These are phyloP conservation scores for Geosmithia morbida DNA, from an alignment of 2,329 filamentous ascomycete genomes.

Conservation along the genomic window DNA sequence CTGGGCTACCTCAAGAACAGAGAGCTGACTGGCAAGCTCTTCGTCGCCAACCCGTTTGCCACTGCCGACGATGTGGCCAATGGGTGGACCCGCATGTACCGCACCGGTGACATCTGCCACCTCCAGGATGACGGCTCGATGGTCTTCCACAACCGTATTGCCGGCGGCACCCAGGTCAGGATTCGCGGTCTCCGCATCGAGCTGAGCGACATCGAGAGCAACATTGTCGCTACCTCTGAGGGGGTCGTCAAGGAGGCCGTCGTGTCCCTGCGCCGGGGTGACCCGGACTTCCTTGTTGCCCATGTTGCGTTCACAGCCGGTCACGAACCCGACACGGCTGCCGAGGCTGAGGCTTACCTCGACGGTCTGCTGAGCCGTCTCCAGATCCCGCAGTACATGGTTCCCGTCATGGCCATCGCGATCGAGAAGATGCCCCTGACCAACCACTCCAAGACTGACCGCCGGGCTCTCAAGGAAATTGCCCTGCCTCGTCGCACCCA, in stretches of 20 bases:
- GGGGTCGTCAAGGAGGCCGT: slow-evolving; percentile 1
- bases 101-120: slow-evolving; percentile 5
- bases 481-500: neutral
- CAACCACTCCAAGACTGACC: slow-evolving; percentile 1
- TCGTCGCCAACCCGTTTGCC: neutral
- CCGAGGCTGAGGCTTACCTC: neutral
- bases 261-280: neutral
- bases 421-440: slow-evolving; percentile 1
- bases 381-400: slow-evolving; percentile 1
- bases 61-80: neutral
- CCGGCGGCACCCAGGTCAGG: slow-evolving; percentile 5
- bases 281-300: neutral
- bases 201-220: slow-evolving; percentile 5
- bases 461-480: neutral
- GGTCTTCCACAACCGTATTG: slow-evolving; percentile 4
- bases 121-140: slow-evolving; percentile 3
- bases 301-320: neutral
- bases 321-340: neutral
- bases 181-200: slow-evolving; percentile 6
- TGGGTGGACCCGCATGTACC: slow-evolving; percentile 4
- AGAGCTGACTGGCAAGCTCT: slow-evolving; percentile 2
- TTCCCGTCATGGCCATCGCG: neutral
- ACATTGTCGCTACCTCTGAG: slow-evolving; percentile 1
- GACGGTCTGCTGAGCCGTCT: neutral
- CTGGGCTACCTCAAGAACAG: slow-evolving; percentile 3